These are phyloP conservation scores for Mycosphaerella sp. DNA, from an alignment of 2,329 filamentous ascomycete species.

Conservation along the genomic window DNA sequence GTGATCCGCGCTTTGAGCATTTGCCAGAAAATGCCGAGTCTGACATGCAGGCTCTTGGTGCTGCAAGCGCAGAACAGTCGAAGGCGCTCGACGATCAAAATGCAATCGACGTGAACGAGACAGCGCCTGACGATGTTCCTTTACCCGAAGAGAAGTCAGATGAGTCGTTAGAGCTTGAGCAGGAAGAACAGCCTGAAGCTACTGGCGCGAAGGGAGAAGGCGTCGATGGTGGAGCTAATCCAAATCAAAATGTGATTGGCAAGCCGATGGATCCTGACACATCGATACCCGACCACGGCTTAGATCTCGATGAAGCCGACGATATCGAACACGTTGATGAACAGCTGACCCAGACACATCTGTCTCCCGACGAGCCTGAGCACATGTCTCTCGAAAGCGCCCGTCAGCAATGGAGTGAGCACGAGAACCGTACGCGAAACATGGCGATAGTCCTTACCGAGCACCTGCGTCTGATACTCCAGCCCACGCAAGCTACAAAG, in stretches of 20 bases:
- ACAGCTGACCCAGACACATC: conserved; percentile 67
- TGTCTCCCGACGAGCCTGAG: conserved; percentile 38
- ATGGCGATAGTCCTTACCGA: conserved; percentile 87
- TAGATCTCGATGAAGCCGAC: conserved; percentile 32
- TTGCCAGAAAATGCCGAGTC: conserved; percentile 72
- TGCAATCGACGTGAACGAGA: conserved; percentile 54
- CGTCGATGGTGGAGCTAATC: conserved; percentile 15
- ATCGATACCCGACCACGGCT: conserved; percentile 35
- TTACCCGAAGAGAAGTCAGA: conserved; percentile 27
- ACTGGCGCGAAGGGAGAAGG: conserved; percentile 11
- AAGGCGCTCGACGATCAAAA: conserved; percentile 81
- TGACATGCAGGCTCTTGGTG: conserved; percentile 89
- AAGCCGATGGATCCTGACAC: conserved; percentile 40
- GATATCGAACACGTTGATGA: conserved; percentile 45
- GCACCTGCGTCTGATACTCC: conserved; percentile 90
- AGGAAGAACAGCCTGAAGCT: conserved; percentile 33
- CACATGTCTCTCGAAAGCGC: conserved; percentile 46
- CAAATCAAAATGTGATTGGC: conserved; percentile 40
- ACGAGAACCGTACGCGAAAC: conserved; percentile 76
- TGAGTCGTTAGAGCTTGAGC: conserved; percentile 34
- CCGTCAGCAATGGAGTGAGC: conserved; percentile 73
- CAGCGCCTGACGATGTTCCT: conserved; percentile 29
- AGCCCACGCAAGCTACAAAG: conserved; percentile 90
- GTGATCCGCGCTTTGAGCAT: conserved; percentile 85
- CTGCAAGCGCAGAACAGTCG: conserved; percentile 79